A percentile compares a stretch with the other conserved stretches of the same genome.
These are phyloP conservation scores for Trichoderma koningiopsis DNA, from an alignment of 2,329 filamentous ascomycete genomes.

Conservation along the genomic window DNA sequence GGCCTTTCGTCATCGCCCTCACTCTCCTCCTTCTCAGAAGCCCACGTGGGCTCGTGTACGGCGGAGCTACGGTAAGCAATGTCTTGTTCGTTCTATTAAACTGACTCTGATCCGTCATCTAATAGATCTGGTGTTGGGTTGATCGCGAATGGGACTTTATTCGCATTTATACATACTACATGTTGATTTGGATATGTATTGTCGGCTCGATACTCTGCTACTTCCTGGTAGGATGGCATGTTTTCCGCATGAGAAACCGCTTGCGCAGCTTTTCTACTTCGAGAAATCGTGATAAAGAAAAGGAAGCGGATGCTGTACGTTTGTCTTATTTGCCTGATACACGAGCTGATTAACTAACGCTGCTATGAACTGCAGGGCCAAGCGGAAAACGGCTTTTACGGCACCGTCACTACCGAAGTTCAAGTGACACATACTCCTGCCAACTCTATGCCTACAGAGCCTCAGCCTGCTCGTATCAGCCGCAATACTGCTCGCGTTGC, in stretches of 20 bases:
- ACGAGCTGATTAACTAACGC: background rate
- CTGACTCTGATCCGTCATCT: background rate
- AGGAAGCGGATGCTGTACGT: conserved; percentile 40
- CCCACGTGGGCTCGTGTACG: conserved; percentile 50
- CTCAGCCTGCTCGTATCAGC: conserved; percentile 31
- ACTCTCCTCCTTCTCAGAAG: conserved; percentile 61
- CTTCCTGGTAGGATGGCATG: conserved; percentile 59
- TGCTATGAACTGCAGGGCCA: conserved; percentile 29
- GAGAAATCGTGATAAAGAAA: conserved; percentile 35
- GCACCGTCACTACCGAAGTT: conserved; percentile 57
- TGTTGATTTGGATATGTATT: conserved; percentile 64
- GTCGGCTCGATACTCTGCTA: conserved; percentile 58
- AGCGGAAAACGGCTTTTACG: conserved; percentile 45
- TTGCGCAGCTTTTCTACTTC: conserved; percentile 54
- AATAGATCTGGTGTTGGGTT: conserved; percentile 65
- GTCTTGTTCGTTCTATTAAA: background rate
- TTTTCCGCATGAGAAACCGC: conserved; percentile 60
- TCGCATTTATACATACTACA: conserved; percentile 63
- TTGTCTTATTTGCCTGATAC: background rate
- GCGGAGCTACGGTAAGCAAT: conserved; percentile 55
- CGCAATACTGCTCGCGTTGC: conserved; percentile 29
- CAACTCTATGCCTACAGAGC: conserved; percentile 30
- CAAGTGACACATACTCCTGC: conserved; percentile 44
- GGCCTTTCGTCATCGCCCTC: conserved; percentile 69
- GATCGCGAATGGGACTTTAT: conserved; percentile 55